phyloP scores from a whole-genome alignment of 2,329 filamentous ascomycete genomes.

The Venturiaceae sp. region DNA sequence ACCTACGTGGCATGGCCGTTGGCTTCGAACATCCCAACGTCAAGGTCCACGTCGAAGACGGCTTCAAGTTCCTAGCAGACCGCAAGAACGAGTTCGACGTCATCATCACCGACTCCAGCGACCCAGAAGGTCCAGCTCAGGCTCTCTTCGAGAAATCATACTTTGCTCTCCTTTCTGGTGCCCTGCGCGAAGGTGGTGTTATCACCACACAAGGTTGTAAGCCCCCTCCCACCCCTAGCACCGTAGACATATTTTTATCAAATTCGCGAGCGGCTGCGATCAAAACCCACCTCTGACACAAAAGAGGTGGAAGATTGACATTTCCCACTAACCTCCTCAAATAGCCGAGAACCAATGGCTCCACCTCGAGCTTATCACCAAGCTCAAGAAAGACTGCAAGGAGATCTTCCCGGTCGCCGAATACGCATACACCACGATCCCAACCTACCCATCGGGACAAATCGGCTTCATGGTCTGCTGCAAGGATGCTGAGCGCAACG shows the following conservation, averaged over 20 bases:
- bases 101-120: conserved; percentile 98
- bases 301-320: not conserved
- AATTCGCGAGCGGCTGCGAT: not conserved
- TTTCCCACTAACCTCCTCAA: conserved; percentile 8
- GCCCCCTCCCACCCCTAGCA: conserved; percentile 47
- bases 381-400: conserved; percentile 94
- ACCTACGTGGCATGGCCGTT: conserved; percentile 85
- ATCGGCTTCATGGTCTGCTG: conserved; percentile 99
- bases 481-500: conserved; percentile 80
- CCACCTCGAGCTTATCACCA: conserved; percentile 83
- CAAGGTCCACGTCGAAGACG: conserved; percentile 87
- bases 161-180: conserved; percentile 86
- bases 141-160: conserved; percentile 97
- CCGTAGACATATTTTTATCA: not conserved
- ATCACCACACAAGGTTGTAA: conserved; percentile 99
- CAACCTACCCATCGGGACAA: conserved; percentile 96
- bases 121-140: conserved; percentile 94
- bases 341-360: conserved; percentile 99
- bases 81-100: conserved; percentile 98
- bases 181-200: conserved; percentile 88
- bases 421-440: conserved; percentile 98
- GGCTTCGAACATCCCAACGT: conserved; percentile 92
- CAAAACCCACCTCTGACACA: not conserved
- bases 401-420: conserved; percentile 96
- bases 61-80: conserved; percentile 96